phyloP scores from a whole-genome alignment of 352 stramenopile genomes.

The Globisporangium nunn region DNA sequence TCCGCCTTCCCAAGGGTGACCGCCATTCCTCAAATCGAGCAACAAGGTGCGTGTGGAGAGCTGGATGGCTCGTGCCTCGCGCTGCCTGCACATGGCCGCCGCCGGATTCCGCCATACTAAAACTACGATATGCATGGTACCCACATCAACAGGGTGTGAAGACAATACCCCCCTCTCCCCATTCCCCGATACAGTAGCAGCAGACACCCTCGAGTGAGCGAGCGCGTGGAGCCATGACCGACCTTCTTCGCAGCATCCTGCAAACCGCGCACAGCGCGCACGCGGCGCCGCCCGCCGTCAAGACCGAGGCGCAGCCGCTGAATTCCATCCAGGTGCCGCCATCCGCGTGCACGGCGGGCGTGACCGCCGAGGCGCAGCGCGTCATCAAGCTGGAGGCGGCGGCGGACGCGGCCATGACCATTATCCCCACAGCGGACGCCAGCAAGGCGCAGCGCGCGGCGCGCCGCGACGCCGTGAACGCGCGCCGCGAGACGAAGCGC shows the following conservation, averaged over 20 bases:
- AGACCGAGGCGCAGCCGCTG: slow-evolving; percentile 38
- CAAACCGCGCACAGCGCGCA: slow-evolving; percentile 36
- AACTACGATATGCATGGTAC: background rate
- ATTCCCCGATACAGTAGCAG: background rate
- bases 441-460: slow-evolving; percentile 64
- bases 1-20: no score
- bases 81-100: no score
- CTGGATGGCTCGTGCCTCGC: no score
- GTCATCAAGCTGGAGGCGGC: slow-evolving; percentile 48
- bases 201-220: slow-evolving; percentile 8
- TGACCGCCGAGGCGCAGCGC: slow-evolving; percentile 12
- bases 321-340: slow-evolving; percentile 57
- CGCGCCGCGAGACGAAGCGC: slow-evolving; percentile 63
- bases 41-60: background rate
- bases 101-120: no score
- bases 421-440: slow-evolving; percentile 9
- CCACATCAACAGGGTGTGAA: background rate
- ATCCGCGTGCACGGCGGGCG: slow-evolving; percentile 7
- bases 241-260: slow-evolving; percentile 73
- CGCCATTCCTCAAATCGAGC: background rate
- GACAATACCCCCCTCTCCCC: background rate
- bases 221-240: slow-evolving; percentile 33
- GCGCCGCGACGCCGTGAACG: slow-evolving; percentile 55
- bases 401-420: background rate
- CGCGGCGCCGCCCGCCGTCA: slow-evolving; percentile 12